Base-by-base conservation (phyloP, 2,329 filamentous ascomycete species). In the Fusarium avenaceum region DNA sequence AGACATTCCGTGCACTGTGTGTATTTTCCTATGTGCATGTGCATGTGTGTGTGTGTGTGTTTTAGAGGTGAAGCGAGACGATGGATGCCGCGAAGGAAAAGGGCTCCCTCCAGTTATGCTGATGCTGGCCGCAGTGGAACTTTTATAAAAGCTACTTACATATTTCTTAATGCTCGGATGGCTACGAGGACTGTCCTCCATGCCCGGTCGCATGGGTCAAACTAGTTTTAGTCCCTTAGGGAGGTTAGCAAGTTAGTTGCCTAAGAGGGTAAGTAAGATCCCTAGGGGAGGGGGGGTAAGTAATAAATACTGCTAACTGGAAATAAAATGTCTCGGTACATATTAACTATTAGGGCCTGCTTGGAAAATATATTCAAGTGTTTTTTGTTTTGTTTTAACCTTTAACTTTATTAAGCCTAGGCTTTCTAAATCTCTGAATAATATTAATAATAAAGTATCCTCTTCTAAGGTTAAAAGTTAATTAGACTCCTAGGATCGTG, bases 11-110 rank as follows among this genome's bases (percentile, higher is more conserved):
- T 43, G 49, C 49, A 43, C 49, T 52, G 38, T 43, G 19, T 52
- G 14, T 43, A 52, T 52, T 52, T 35, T 43, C 43, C 39, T 43
- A 28, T 39, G 28, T 52, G 49, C 26, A 43, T 51, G 13, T 50
- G 35, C 19, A 19, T 19, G 19, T 19, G 19, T 19, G 19, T 50
- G 19, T 47, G 43, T 48, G 45, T 48, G 32, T 48, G 46, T 52
- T 43, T 52, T 24, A 52, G 49, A 52, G 28, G 39, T 52, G 20
- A 43, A 52, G 49, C 38, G 26, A 52, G 49, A 43, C 49, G 49
- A 52, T 52, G 49, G 49, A 52, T 52, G 15, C 47, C 49, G 39
- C 49, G 49, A 52, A 52, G 49, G 49, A 52, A 52, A 52, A 52
- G 38, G 22, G 19, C 44, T 39, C 30, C 47, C 33, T 49, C 47